phyloP scores from a whole-genome alignment of 78 protist species.

The Trichosphaerium sp. region DNA sequence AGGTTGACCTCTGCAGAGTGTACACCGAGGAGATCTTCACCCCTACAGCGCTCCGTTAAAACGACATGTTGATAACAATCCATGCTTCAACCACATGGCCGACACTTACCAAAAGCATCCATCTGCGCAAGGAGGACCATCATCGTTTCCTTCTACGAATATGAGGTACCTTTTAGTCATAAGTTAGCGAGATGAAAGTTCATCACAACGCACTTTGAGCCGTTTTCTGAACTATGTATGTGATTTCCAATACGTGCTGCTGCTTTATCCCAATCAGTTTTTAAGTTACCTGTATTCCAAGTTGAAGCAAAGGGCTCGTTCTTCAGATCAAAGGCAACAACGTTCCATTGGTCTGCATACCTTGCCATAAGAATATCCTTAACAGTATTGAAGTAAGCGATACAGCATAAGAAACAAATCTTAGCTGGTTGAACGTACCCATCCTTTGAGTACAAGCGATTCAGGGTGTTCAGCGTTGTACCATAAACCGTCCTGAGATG shows the following conservation, averaged over 20 bases:
- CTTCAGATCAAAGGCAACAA: slow-evolving; percentile 34
- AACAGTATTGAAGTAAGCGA: no score
- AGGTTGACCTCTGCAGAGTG: slow-evolving; percentile 6
- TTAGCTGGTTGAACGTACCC: no score
- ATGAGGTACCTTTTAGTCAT: slow-evolving; percentile 35
- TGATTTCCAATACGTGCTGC: slow-evolving; percentile 19
- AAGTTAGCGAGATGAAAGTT: no score
- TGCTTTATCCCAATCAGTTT: slow-evolving; percentile 43
- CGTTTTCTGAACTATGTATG: slow-evolving; percentile 30
- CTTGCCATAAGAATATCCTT: neutral
- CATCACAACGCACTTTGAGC: no score
- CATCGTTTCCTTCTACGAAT: slow-evolving; percentile 41
- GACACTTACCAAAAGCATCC: slow-evolving; percentile 40
- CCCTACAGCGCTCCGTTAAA: no score
- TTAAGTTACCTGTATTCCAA: slow-evolving; percentile 30
- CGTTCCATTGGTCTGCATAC: slow-evolving; percentile 20
- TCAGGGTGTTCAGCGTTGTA: slow-evolving; percentile 12
- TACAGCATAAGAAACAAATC: neutral
- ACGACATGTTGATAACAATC: no score
- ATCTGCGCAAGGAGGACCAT: neutral
- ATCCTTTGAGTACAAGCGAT: no score
- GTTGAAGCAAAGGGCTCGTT: slow-evolving; percentile 52
- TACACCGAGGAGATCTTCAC: slow-evolving; percentile 20
- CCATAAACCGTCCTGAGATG: slow-evolving; percentile 55
- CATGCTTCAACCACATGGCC: no score